Conservation (phyloP, 2,329 filamentous ascomycete genomes). For the Paecilomyces variotii region DNA sequence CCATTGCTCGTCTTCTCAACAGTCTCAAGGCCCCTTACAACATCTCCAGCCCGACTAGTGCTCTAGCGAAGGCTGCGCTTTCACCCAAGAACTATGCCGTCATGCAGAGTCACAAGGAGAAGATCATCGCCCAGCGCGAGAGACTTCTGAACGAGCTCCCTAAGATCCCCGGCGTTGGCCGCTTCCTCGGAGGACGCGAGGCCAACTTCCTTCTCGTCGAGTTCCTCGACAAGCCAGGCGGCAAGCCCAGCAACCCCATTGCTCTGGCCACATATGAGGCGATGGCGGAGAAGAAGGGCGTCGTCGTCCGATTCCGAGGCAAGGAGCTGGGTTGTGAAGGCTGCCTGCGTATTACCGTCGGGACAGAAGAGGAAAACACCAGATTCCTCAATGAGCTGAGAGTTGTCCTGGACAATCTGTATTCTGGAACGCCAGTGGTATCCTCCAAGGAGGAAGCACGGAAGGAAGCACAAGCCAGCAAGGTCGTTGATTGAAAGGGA, state of each 20-base stretch:
- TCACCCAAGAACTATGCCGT: constrained; percentile 57
- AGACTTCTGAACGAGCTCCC: constrained; percentile 67
- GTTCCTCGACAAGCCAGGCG: constrained; percentile 62
- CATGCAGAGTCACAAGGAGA: constrained; percentile 64
- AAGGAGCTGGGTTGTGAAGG: constrained; percentile 86
- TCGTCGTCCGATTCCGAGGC: constrained; percentile 88
- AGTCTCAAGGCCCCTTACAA: constrained; percentile 95
- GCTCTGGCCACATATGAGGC: constrained; percentile 76
- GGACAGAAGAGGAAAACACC: constrained; percentile 78
- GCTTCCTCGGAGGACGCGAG: constrained; percentile 68
- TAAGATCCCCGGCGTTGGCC: constrained; percentile 66
- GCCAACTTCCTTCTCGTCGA: constrained; percentile 90
- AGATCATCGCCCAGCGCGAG: constrained; percentile 69
- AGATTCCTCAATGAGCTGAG: constrained; percentile 65
- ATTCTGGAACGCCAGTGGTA: constrained; percentile 27
- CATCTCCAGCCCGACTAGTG: constrained; percentile 78
- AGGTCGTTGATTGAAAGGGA: constrained; percentile 10
- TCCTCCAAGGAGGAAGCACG: constrained; percentile 31
- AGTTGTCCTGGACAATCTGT: constrained; percentile 42
- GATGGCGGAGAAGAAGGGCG: constrained; percentile 76
- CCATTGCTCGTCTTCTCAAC: constrained; percentile 75
- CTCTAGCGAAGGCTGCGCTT: constrained; percentile 68
- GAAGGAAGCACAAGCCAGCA: constrained; percentile 39
- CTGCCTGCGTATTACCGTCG: constrained; percentile 84
- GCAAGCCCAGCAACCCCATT: constrained; percentile 67